Evolutionary conservation across 192 early-diverging fungal genomes (phyloP), one percentile per base, ranked within the genome.

Genomic region (Coemansia sp.): DNA sequence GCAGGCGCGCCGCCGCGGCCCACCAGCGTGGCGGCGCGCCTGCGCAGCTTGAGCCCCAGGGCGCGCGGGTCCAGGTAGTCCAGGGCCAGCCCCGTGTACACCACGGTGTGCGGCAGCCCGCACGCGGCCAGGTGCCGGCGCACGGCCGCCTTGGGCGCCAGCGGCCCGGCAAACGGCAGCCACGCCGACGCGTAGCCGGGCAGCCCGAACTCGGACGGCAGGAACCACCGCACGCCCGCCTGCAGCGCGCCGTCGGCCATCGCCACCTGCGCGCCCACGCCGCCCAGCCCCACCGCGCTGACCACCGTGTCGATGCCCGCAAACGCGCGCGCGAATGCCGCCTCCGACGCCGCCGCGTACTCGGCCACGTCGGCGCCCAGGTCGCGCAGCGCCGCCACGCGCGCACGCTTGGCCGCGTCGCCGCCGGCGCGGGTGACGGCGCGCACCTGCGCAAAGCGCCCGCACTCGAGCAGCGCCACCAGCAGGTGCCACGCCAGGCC

Each of bases 191-290:
- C 7, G 27, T 67, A 75, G 26, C 60, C 48, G 6, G 56, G 48
- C 2, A 75, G 64, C 35, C 64, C 71, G 36, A 53, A 75, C 64
- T 67, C 71, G 10, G 71, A 67, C n/a, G 71, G 71, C 8, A 75
- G 54, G 34, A 75, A 75, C 71, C 71, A 75, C 61, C 50, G 54
- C 40, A 64, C 71, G 11, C 64, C 65, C 0, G 71, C 64, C 2
- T 36, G 51, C 2, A 75, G 19, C 2, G 64, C 71, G 1, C 64
- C 71, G 50, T 75, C 71, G 21, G 67, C 53, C 71, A 75, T 75
- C 2, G 52, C 31, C 3, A 67, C 52, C 45, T 75, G 71, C 31
- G 25, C 46, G 12, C 44, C 8, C 21, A 64, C 49, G 20, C 52
- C 71, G 0, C 49, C 19, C 9, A 75, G 19, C 6, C 53, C 53